A percentile compares a stretch with the other conserved stretches of the same genome.
phyloP scores from a whole-genome alignment of 306 rosid species.

The Acmispon strigosus region DNA sequence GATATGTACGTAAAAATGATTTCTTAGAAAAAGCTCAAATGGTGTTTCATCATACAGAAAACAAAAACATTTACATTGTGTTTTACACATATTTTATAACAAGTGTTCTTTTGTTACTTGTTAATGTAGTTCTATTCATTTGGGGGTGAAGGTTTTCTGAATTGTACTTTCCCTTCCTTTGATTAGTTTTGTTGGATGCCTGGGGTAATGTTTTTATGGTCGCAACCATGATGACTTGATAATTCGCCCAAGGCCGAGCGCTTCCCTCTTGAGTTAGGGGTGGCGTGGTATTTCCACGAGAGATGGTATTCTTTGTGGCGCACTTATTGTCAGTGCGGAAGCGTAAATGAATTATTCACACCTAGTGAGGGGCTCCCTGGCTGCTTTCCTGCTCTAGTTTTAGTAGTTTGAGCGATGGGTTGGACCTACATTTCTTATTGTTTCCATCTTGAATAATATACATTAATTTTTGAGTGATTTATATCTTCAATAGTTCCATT shows the following conservation, averaged over 20 bases:
- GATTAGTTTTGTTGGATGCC: neutral
- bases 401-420: constrained; percentile 24
- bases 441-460: neutral
- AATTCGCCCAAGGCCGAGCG: constrained; percentile 38
- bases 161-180: neutral
- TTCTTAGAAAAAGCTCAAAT: constrained; percentile 25
- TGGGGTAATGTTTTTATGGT: neutral
- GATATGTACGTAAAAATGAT: constrained; percentile 24
- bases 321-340: constrained; percentile 27
- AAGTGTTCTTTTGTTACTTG: too few species aligned
- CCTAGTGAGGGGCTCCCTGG: constrained; percentile 8
- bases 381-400: constrained; percentile 25
- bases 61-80: too few species aligned
- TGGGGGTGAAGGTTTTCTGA: neutral
- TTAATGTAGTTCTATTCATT: neutral
- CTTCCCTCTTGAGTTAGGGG: constrained; percentile 43
- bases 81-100: too few species aligned
- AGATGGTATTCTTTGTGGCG: constrained; percentile 33
- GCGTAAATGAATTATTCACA: constrained; percentile 14
- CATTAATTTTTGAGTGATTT: too few species aligned
- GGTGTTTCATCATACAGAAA: constrained; percentile 25
- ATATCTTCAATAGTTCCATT: too few species aligned
- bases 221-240: neutral
- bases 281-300: constrained; percentile 43
- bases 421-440: constrained; percentile 9